phyloP scores from a whole-genome alignment of 2,329 filamentous ascomycete genomes.

The Calonectria hawksworthii region DNA sequence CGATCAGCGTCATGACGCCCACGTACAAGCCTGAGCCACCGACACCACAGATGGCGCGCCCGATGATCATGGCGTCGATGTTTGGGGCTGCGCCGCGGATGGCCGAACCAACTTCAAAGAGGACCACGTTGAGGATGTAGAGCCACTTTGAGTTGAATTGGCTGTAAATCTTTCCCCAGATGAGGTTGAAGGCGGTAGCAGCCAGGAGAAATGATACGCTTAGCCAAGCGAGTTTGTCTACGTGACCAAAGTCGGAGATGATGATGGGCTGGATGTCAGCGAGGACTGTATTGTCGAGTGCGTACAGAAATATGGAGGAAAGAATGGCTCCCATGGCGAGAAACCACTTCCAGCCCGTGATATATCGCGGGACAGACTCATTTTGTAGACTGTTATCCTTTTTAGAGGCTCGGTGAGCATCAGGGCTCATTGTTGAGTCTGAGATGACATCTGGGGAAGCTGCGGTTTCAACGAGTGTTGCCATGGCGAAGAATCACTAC shows the following conservation, averaged over 20 bases:
- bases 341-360: background rate
- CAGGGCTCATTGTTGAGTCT: background rate
- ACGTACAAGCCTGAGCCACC: slow-evolving; percentile 7
- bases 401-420: background rate
- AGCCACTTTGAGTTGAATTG: background rate
- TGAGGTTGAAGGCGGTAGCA: background rate
- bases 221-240: background rate
- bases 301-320: background rate
- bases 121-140: background rate
- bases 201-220: background rate
- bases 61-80: slow-evolving; percentile 7
- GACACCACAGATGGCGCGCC: background rate
- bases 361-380: background rate
- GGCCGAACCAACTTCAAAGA: background rate
- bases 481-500: background rate
- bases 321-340: background rate
- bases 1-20: slow-evolving; percentile 3
- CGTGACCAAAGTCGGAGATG: background rate
- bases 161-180: background rate
- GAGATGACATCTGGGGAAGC: background rate
- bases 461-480: background rate
- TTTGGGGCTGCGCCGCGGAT: background rate
- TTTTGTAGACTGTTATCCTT: background rate
- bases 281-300: background rate
- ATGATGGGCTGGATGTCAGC: background rate